Conservation (phyloP, 768 basidiomycete species). For the Termitomyces sp. region DNA sequence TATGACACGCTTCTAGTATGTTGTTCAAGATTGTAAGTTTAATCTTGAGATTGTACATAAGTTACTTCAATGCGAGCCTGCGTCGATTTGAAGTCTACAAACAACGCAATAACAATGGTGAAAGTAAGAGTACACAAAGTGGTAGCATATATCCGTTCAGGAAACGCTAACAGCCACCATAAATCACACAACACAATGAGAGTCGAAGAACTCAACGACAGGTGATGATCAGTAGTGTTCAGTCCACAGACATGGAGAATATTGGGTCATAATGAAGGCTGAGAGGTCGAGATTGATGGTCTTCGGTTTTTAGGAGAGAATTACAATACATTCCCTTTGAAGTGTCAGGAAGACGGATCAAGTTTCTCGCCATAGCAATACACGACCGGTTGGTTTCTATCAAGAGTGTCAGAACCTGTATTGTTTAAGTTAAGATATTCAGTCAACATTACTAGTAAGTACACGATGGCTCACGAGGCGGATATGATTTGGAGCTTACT, state of each 20-base stretch:
- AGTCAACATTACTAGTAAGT: too few species aligned
- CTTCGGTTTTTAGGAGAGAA: not conserved
- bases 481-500: not conserved
- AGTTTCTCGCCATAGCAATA: not conserved
- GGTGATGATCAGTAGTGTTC: not conserved
- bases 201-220: not conserved
- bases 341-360: not conserved
- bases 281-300: too few species aligned
- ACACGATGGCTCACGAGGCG: not conserved
- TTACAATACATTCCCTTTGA: not conserved
- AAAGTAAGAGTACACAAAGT: too few species aligned
- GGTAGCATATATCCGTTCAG: too few species aligned
- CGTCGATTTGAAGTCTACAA: too few species aligned
- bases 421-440: not conserved
- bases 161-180: too few species aligned
- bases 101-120: too few species aligned
- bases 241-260: not conserved
- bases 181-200: slow-evolving; percentile 17
- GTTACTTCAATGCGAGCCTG: too few species aligned
- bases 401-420: not conserved
- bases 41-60: too few species aligned
- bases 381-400: not conserved
- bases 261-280: too few species aligned
- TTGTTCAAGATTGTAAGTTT: too few species aligned
- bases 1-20: too few species aligned